Evolutionary conservation across 1,284 basidiomycete genomes (phyloP), one percentile per base, ranked within the genome.

Genomic region (Cryptococcus deneoformans): DNA sequence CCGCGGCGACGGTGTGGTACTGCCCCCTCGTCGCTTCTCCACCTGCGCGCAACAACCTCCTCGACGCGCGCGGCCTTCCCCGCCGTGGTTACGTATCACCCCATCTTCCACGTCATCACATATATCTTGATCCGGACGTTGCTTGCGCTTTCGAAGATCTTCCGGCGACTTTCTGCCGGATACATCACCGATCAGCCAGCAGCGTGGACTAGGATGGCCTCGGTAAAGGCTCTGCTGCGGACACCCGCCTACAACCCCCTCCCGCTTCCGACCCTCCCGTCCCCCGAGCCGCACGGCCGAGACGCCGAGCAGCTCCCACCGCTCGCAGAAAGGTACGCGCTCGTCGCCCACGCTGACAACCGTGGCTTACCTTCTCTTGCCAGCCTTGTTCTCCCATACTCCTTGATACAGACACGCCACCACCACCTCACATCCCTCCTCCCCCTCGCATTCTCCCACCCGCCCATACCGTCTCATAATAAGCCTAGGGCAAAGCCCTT

Each of bases 381-480:
- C 14, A 35, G 74, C 47, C 56, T 73, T 38, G 64, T 74, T 0
- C 59, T 75, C 3, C 67, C 65, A 8, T 71, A 72, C 52, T 72
- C 75, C 10, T 63, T 76, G 37, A 58, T 58, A 8, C 69, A 73
- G 50, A 71, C 69, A 5, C 65, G 75, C 1, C 65, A 70, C 36
- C 67, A 67, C 29, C 75, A 76, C 52, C 59, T 71, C 37, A 62
- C 65, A 14, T 63, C 70, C 24, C 69, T 76, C n/a, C 59, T 76
- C 9, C 75, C 75, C 1, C 70, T 67, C 46, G 64, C 72, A 34
- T 76, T 76, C 63, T 65, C 69, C 0, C 75, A 76, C 55, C 73
- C 72, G 3, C 64, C 69, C 5, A 66, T 75, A 3, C 70, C 74
- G 6, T 70, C 71, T 1, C 63, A 75, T 57, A 65, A 54, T 46